A percentile compares a stretch with the other conserved stretches of the same genome.
phyloP scores from a whole-genome alignment of 352 stramenopile species.

The Phytopythium cucurbitacearum region DNA sequence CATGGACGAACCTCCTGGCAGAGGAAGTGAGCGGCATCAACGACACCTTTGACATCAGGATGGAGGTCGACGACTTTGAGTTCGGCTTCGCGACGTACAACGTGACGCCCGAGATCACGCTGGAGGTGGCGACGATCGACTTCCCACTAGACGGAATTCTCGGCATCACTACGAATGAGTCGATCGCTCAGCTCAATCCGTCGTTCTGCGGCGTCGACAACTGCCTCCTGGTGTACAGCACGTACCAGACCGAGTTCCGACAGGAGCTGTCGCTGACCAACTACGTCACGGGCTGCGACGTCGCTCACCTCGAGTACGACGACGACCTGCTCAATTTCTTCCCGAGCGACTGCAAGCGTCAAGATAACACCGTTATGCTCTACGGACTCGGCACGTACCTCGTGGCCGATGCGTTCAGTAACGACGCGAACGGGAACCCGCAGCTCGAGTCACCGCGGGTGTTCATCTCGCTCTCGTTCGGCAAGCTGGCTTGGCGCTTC shows the following conservation, averaged over 20 bases:
- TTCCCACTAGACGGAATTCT: conserved; percentile 15
- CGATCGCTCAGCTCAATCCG: conserved; percentile 1
- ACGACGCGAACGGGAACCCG: conserved; percentile 2
- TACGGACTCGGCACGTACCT: conserved; percentile 31
- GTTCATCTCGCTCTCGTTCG: conserved; percentile 28
- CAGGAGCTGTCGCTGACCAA: conserved; percentile 26
- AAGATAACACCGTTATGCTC: conserved; percentile 26
- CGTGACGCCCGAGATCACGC: conserved; percentile 22
- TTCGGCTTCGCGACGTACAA: conserved; percentile 25
- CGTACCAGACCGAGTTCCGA: conserved; percentile 20
- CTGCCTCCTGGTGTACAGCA: conserved; percentile 34
- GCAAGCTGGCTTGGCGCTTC: conserved; percentile 22
- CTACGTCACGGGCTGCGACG: conserved; percentile 33
- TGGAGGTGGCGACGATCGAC: conserved; percentile 32
- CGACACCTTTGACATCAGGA: conserved; percentile 10
- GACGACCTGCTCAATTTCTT: conserved; percentile 30
- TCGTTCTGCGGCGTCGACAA: conserved; percentile 17
- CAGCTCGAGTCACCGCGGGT: conserved; percentile 19
- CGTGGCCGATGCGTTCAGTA: conserved; percentile 14
- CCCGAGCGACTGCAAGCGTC: conserved; percentile 14
- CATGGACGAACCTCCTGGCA: conserved; percentile 10
- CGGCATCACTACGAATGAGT: background rate
- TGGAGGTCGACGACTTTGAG: conserved; percentile 10
- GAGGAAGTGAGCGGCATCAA: conserved; percentile 20
- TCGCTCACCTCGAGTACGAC: conserved; percentile 27